A percentile compares a stretch with the other conserved stretches of the same genome.
Conservation (phyloP, 805 yeast genomes). For the Scheffersomyces ergatensis region DNA sequence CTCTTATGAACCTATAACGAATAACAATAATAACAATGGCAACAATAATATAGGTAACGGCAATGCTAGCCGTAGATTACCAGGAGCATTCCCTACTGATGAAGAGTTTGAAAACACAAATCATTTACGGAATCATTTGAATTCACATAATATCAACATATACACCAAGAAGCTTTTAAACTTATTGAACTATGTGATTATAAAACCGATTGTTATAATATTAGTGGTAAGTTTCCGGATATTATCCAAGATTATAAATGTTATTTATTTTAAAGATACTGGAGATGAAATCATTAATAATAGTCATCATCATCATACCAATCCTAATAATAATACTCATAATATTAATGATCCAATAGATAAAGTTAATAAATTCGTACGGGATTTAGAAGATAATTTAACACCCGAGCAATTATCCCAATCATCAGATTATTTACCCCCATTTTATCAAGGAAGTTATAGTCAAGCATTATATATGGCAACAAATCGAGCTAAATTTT, state of each 20-base stretch:
- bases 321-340: conserved; percentile 1
- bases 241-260: conserved; percentile 18
- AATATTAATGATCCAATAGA: conserved; percentile 47
- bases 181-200: conserved; percentile 9
- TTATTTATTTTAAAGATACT: conserved; percentile 23
- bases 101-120: background rate
- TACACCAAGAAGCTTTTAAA: background rate
- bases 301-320: conserved; percentile 1
- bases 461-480: conserved; percentile 74
- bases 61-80: background rate
- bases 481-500: conserved; percentile 66
- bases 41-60: background rate
- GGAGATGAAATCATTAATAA: conserved; percentile 2
- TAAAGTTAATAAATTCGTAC: conserved; percentile 49
- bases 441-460: conserved; percentile 72
- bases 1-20: background rate
- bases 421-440: conserved; percentile 25
- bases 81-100: conserved; percentile 1
- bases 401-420: conserved; percentile 18
- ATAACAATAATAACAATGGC: background rate
- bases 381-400: conserved; percentile 48
- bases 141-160: background rate
- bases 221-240: conserved; percentile 20
- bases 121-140: background rate
- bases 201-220: conserved; percentile 24